Percentiles rank a stretch among this genome's conserved stretches.
phyloP scores from a whole-genome alignment of 441 rosid genomes.

The Hura crepitans region DNA sequence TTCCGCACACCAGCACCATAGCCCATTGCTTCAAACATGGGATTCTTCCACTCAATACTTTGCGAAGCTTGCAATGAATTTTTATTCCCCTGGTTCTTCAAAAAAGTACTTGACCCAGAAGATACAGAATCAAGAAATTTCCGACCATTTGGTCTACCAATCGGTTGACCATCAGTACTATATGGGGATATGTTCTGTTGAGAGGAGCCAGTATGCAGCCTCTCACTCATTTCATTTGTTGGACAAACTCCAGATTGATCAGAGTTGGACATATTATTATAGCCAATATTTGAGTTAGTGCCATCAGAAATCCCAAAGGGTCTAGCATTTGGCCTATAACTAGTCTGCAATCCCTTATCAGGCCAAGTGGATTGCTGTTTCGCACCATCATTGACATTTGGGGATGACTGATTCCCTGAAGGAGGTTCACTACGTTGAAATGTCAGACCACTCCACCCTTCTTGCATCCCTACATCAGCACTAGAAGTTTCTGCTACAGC shows the following conservation, averaged over 20 bases:
- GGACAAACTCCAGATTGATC: slow-evolving; percentile 34
- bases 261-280: slow-evolving; percentile 23
- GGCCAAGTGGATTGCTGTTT: slow-evolving; percentile 42
- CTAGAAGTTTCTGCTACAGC: slow-evolving; percentile 69
- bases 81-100: slow-evolving; percentile 38
- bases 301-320: slow-evolving; percentile 29
- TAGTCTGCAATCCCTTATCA: slow-evolving; percentile 32
- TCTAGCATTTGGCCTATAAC: slow-evolving; percentile 25
- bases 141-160: slow-evolving; percentile 40
- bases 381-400: slow-evolving; percentile 27
- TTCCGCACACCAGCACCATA: slow-evolving; percentile 44
- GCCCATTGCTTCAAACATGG: slow-evolving; percentile 32
- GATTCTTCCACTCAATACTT: slow-evolving; percentile 24
- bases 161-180: slow-evolving; percentile 23
- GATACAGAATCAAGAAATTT: slow-evolving; percentile 36
- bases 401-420: slow-evolving; percentile 28
- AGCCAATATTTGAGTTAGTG: slow-evolving; percentile 24
- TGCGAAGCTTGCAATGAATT: slow-evolving; percentile 35
- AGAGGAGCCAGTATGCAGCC: slow-evolving; percentile 40
- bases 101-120: slow-evolving; percentile 23
- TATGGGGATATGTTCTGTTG: slow-evolving; percentile 26
- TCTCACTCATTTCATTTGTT: slow-evolving; percentile 39
- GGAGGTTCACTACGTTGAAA: slow-evolving; percentile 37
- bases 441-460: slow-evolving; percentile 53
- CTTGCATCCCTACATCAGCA: slow-evolving; percentile 39